These are phyloP conservation scores for Sugiyamaella xylanicola DNA, from an alignment of 1,139 yeast genomes.

Conservation along the genomic window DNA sequence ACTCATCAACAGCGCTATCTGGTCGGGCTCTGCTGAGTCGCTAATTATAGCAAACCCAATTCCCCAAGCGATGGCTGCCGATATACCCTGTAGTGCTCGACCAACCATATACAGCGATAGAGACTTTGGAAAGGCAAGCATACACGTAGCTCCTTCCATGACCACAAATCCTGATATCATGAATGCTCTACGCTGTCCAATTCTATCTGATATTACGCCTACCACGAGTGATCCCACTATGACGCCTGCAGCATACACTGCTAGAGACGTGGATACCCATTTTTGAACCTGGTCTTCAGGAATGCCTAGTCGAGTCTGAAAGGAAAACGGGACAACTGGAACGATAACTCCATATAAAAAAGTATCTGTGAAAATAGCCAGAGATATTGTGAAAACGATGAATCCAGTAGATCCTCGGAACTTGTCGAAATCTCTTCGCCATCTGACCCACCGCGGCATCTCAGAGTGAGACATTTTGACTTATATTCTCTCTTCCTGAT, in stretches of 20 bases:
- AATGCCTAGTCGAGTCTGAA: constrained; percentile 37
- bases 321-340: constrained; percentile 44
- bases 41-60: constrained; percentile 45
- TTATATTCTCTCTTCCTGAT: too few relatives aligned
- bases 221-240: constrained; percentile 39
- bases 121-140: constrained; percentile 37
- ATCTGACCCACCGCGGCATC: constrained; percentile 3
- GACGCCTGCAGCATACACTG: constrained; percentile 43
- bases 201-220: constrained; percentile 40
- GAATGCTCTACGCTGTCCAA: constrained; percentile 34
- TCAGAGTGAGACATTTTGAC: background rate
- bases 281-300: constrained; percentile 36
- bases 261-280: constrained; percentile 39
- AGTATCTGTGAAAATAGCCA: constrained; percentile 42
- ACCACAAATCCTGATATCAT: constrained; percentile 41
- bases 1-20: constrained; percentile 38
- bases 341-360: constrained; percentile 41
- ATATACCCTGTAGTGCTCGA: constrained; percentile 41
- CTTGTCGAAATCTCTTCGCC: constrained; percentile 4
- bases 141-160: constrained; percentile 39
- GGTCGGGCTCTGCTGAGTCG: constrained; percentile 37
- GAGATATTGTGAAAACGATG: constrained; percentile 37
- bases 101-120: constrained; percentile 40
- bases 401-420: constrained; percentile 39
- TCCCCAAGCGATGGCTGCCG: constrained; percentile 45